phyloP scores from a whole-genome alignment of 192 early-diverging fungal genomes.

The Umbelopsis isabellina region DNA sequence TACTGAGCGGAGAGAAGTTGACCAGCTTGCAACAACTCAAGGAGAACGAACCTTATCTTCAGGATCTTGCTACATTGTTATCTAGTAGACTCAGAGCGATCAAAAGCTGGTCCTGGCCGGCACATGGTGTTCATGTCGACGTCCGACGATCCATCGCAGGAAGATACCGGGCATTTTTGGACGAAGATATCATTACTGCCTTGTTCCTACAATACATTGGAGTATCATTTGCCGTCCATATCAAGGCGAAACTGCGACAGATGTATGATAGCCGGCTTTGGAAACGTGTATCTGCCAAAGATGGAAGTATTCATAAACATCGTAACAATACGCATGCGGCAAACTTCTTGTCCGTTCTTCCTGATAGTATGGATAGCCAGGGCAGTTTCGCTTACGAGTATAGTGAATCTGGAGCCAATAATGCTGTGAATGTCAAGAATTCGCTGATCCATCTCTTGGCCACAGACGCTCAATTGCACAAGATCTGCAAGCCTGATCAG shows the following conservation, averaged over 20 bases:
- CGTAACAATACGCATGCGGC: background rate
- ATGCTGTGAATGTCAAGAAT: constrained; percentile 24
- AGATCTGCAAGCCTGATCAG: background rate
- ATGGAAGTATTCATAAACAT: background rate
- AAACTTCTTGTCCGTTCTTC: constrained; percentile 9
- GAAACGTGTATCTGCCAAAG: background rate
- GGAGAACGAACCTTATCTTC: constrained; percentile 20
- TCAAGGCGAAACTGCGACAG: constrained; percentile 4
- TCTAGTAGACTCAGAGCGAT: constrained; percentile 9
- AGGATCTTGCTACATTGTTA: constrained; percentile 18
- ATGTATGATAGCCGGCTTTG: background rate
- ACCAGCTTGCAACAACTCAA: constrained; percentile 8
- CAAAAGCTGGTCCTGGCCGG: constrained; percentile 20
- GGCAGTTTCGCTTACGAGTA: background rate
- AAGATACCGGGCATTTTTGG: constrained; percentile 33
- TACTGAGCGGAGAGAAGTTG: background rate
- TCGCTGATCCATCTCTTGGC: constrained; percentile 21
- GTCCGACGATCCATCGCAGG: constrained; percentile 13
- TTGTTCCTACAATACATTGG: constrained; percentile 32
- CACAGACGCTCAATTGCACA: constrained; percentile 22
- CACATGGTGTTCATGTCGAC: constrained; percentile 13
- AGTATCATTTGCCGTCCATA: constrained; percentile 28
- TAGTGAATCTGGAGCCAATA: background rate
- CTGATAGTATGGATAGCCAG: background rate
- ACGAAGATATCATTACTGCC: constrained; percentile 35